Conservation (phyloP, 1,284 basidiomycete species). For the Ustilago curta region DNA sequence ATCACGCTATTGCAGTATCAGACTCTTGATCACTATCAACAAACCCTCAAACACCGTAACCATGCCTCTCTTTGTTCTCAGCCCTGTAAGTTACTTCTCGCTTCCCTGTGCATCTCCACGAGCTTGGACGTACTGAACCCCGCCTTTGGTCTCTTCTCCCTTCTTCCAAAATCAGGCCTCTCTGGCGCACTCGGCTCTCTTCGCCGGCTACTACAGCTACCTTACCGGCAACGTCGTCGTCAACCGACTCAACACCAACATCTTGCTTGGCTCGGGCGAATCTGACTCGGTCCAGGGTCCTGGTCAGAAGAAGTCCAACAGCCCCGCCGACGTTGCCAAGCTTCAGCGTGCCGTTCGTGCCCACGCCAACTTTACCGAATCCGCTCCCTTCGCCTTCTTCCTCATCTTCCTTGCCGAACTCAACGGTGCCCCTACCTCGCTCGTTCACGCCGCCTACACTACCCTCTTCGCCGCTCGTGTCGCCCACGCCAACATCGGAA, state of each 20-base stretch:
- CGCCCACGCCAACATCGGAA: slow-evolving; percentile 56
- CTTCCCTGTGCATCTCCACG: background rate
- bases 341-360: slow-evolving; percentile 62
- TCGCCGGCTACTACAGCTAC: slow-evolving; percentile 67
- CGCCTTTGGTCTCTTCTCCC: slow-evolving; percentile 1
- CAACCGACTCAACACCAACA: slow-evolving; percentile 59
- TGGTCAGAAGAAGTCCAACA: slow-evolving; percentile 29
- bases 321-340: slow-evolving; percentile 48
- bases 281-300: slow-evolving; percentile 33
- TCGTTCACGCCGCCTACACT: slow-evolving; percentile 66
- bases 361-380: slow-evolving; percentile 66
- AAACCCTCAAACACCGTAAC: background rate
- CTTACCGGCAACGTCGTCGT: slow-evolving; percentile 57
- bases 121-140: background rate
- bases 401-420: slow-evolving; percentile 69
- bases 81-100: slow-evolving; percentile 45
- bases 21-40: background rate
- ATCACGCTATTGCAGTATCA: slow-evolving; percentile 12
- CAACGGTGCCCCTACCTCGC: slow-evolving; percentile 68
- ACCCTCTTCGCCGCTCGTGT: slow-evolving; percentile 64
- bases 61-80: slow-evolving; percentile 70
- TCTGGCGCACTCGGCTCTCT: slow-evolving; percentile 68
- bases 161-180: slow-evolving; percentile 54
- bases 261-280: slow-evolving; percentile 54
- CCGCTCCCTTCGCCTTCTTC: slow-evolving; percentile 64